These are phyloP conservation scores for Grosmannia clavigera DNA, from an alignment of 2,329 filamentous ascomycete genomes.

Conservation along the genomic window DNA sequence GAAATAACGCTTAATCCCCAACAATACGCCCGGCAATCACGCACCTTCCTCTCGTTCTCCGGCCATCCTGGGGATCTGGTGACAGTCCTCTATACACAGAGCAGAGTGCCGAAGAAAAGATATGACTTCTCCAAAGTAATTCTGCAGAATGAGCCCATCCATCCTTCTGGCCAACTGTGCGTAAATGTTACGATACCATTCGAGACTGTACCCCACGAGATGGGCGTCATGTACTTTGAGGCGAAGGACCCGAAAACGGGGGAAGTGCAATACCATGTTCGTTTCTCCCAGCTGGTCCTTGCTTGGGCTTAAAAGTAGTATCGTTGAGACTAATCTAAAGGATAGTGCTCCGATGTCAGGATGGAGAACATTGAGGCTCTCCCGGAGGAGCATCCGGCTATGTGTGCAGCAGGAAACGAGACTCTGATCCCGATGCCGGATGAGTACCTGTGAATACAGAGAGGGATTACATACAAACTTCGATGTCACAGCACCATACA, in stretches of 20 bases:
- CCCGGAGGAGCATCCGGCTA: slow-evolving; percentile 1
- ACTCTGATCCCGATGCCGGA: slow-evolving; percentile 2
- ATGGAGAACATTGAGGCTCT: not conserved
- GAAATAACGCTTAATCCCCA: not conserved
- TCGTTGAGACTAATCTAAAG: not conserved
- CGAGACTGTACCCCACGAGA: not conserved
- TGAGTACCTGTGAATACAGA: not conserved
- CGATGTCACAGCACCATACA: too few species aligned
- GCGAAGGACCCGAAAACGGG: not conserved
- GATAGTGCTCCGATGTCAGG: not conserved
- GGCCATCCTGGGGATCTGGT: slow-evolving; percentile 1
- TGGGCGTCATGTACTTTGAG: slow-evolving; percentile 3
- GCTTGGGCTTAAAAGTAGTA: too few species aligned
- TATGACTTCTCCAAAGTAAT: not conserved
- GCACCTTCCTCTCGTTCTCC: slow-evolving; percentile 1
- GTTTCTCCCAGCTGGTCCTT: not conserved
- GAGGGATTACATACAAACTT: too few species aligned
- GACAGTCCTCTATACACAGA: not conserved
- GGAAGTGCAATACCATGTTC: not conserved
- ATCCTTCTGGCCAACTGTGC: not conserved
- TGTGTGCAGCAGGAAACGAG: not conserved
- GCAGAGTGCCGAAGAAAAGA: not conserved
- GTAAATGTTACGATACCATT: slow-evolving; percentile 1
- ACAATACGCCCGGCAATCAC: not conserved
- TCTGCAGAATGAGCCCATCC: not conserved